phyloP scores from a whole-genome alignment of 2,329 filamentous ascomycete genomes.

The Fusarium sp. region DNA sequence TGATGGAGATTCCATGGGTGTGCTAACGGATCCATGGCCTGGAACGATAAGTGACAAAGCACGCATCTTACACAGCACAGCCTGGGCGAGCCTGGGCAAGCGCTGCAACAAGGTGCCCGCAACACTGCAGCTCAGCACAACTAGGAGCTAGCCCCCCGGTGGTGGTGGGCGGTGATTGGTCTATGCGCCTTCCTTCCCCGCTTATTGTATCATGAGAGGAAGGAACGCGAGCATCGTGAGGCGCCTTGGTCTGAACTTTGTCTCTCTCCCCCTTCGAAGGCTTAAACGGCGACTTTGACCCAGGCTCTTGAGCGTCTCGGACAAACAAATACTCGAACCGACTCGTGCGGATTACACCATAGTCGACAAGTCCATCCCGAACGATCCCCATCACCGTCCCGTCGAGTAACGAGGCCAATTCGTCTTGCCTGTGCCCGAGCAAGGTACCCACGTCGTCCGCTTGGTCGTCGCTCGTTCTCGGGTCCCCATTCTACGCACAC shows the following conservation, averaged over 20 bases:
- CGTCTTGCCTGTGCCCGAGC: conserved; percentile 13
- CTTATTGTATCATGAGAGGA: conserved; percentile 52
- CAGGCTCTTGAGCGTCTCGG: conserved; percentile 19
- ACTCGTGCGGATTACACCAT: neutral
- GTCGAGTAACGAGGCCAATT: conserved; percentile 20
- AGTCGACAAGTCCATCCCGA: neutral
- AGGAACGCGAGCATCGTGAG: conserved; percentile 41
- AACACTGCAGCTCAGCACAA: conserved; percentile 37
- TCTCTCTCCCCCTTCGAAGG: conserved; percentile 36
- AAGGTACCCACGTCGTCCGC: conserved; percentile 28
- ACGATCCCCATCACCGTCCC: neutral
- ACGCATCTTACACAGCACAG: conserved; percentile 24
- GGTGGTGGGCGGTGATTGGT: conserved; percentile 46
- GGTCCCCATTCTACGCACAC: conserved; percentile 15
- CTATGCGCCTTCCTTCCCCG: conserved; percentile 42
- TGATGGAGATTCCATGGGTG: neutral
- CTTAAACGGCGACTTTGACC: conserved; percentile 37
- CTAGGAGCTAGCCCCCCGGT: conserved; percentile 35
- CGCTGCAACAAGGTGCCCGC: conserved; percentile 21
- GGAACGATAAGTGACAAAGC: conserved; percentile 12
- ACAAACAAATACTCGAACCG: conserved; percentile 10
- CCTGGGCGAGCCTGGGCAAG: neutral
- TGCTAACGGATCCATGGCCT: neutral
- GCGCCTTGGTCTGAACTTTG: conserved; percentile 41
- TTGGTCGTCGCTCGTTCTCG: conserved; percentile 29